phyloP scores from a whole-genome alignment of 2,329 filamentous ascomycete species.

The Epichloe elymi region DNA sequence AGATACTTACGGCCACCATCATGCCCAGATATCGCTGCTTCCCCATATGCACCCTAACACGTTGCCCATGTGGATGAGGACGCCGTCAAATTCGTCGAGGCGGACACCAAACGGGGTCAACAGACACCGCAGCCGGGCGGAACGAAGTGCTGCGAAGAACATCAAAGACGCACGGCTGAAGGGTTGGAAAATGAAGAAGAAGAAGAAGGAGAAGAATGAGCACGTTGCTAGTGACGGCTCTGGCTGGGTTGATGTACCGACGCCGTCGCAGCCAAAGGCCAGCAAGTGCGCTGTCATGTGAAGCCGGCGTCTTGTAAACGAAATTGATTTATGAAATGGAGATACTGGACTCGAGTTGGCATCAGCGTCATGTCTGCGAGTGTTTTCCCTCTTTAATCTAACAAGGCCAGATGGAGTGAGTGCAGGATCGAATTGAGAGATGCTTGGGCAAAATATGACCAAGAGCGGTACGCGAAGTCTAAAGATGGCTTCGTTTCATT shows the following conservation, averaged over 20 bases:
- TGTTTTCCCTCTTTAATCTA: neutral
- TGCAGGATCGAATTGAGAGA: neutral
- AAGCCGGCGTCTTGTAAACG: neutral
- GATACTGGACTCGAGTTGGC: neutral
- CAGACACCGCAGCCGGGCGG: slow-evolving; percentile 40
- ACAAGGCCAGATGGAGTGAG: neutral
- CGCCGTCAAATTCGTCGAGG: slow-evolving; percentile 20
- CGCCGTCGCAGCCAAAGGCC: slow-evolving; percentile 18
- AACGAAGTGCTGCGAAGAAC: slow-evolving; percentile 48
- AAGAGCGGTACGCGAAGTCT: too few relatives aligned
- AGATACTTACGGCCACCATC: slow-evolving; percentile 34
- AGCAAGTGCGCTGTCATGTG: slow-evolving; percentile 43
- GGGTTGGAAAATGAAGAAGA: slow-evolving; percentile 38
- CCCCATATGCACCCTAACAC: slow-evolving; percentile 7
- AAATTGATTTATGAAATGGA: neutral
- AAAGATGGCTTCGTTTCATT: neutral
- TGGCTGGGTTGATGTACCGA: slow-evolving; percentile 41
- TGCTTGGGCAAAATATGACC: neutral
- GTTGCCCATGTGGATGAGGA: slow-evolving; percentile 22
- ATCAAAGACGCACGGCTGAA: slow-evolving; percentile 45
- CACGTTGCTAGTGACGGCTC: slow-evolving; percentile 25
- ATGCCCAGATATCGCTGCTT: slow-evolving; percentile 7
- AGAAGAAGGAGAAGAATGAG: slow-evolving; percentile 18
- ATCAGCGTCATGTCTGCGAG: neutral
- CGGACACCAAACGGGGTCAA: slow-evolving; percentile 30